These are phyloP conservation scores for Tricholoma saponaceum DNA, from an alignment of 768 basidiomycete genomes.

Conservation along the genomic window DNA sequence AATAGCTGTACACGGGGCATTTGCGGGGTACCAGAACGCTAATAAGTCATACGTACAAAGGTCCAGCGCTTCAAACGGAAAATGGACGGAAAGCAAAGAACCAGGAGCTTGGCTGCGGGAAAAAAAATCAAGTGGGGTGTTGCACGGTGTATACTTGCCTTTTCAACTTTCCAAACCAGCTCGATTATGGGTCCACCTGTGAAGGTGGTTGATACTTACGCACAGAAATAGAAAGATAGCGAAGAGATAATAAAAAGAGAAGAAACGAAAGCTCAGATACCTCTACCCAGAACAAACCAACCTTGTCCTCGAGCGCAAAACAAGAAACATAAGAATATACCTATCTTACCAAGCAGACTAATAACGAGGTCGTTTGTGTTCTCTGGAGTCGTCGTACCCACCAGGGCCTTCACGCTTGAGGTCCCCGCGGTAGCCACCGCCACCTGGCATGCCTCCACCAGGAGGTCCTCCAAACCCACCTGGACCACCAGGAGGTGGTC, in stretches of 20 bases:
- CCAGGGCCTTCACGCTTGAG: slow-evolving; percentile 76
- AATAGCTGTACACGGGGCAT: background rate
- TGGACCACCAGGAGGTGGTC: slow-evolving; percentile 21
- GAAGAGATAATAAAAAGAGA: slow-evolving; percentile 3
- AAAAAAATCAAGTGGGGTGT: background rate
- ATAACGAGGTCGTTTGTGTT: slow-evolving; percentile 77
- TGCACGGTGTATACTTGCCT: slow-evolving; percentile 8
- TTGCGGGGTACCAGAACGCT: background rate
- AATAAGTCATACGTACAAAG: background rate
- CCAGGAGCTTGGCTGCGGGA: background rate
- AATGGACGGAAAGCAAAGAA: background rate
- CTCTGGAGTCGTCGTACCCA: slow-evolving; percentile 73
- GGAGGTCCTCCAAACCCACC: slow-evolving; percentile 41
- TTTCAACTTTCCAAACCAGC: slow-evolving; percentile 2
- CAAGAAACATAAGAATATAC: slow-evolving; percentile 7
- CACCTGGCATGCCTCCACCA: slow-evolving; percentile 38
- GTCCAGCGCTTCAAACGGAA: background rate
- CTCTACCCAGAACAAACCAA: slow-evolving; percentile 10
- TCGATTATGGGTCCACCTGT: slow-evolving; percentile 11
- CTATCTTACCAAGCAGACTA: slow-evolving; percentile 32
- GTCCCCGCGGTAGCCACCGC: slow-evolving; percentile 63
- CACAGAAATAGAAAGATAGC: slow-evolving; percentile 13
- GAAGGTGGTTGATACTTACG: slow-evolving; percentile 21
- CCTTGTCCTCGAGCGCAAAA: background rate
- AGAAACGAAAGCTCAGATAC: slow-evolving; percentile 10